Conservation (phyloP, 805 yeast species). For the Myxozyma udenii region DNA sequence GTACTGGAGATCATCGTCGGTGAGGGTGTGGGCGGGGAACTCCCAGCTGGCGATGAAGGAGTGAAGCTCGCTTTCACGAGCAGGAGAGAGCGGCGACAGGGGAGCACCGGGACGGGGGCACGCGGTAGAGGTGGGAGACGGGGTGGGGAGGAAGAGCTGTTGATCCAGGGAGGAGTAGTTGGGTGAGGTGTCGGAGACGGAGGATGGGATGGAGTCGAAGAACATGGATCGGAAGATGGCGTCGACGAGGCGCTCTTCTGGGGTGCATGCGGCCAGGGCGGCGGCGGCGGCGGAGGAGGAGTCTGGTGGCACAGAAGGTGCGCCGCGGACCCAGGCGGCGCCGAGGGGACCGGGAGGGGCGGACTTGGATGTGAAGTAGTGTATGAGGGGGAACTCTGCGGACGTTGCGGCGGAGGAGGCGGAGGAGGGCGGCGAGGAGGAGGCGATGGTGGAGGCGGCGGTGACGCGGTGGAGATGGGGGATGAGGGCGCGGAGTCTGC, state of each 20-base stretch:
- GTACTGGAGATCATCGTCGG: slow-evolving; percentile 29
- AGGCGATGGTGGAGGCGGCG: not conserved
- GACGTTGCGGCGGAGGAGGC: no score
- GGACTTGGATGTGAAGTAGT: not conserved
- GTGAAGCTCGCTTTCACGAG: not conserved
- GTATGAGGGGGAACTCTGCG: not conserved
- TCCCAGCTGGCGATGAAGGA: slow-evolving; percentile 22
- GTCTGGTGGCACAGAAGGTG: not conserved
- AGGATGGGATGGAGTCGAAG: slow-evolving; percentile 1
- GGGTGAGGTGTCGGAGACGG: not conserved
- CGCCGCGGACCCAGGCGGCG: slow-evolving; percentile 8
- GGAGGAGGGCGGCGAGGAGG: not conserved
- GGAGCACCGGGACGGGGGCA: not conserved
- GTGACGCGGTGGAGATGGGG: slow-evolving; percentile 7
- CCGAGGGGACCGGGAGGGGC: not conserved
- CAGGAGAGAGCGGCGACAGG: not conserved
- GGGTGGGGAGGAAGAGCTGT: no score
- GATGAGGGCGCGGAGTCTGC: slow-evolving; percentile 15
- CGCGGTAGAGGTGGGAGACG: no score
- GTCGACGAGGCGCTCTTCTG: slow-evolving; percentile 8
- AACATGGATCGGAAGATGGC: slow-evolving; percentile 9
- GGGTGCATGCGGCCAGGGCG: not conserved
- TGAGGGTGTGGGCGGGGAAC: slow-evolving; percentile 22
- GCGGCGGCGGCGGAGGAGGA: no score
- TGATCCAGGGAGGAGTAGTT: no score